phyloP scores from a whole-genome alignment of 495 filamentous ascomycete genomes.

The Tuber umbilicatum region DNA sequence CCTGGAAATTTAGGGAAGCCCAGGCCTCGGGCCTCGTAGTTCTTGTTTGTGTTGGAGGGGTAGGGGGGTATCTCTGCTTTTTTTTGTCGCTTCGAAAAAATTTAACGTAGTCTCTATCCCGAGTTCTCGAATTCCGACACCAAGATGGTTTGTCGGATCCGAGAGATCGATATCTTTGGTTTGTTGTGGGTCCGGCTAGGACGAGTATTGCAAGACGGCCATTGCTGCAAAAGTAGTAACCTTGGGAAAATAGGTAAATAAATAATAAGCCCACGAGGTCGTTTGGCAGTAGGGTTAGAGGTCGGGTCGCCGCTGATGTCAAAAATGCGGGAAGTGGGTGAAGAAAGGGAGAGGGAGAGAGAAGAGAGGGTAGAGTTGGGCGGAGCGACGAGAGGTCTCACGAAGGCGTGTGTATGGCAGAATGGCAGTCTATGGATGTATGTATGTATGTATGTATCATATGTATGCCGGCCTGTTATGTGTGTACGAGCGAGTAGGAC shows the following conservation, averaged over 20 bases:
- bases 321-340: conserved; percentile 24
- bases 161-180: conserved; percentile 23
- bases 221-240: conserved; percentile 36
- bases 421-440: conserved; percentile 24
- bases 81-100: not conserved
- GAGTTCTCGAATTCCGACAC: not conserved
- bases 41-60: conserved; percentile 15
- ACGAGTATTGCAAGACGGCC: conserved; percentile 35
- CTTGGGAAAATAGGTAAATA: conserved; percentile 21
- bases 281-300: conserved; percentile 26
- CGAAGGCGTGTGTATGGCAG: conserved; percentile 29
- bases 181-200: conserved; percentile 34
- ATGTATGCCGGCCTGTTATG: conserved; percentile 19
- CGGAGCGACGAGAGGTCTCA: conserved; percentile 28
- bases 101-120: not conserved
- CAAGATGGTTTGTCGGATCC: conserved; percentile 19
- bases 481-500: conserved; percentile 30
- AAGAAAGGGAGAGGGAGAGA: conserved; percentile 16
- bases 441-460: conserved; percentile 22
- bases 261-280: conserved; percentile 34
- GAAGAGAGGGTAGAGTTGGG: conserved; percentile 21
- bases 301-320: conserved; percentile 15
- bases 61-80: not conserved
- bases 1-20: conserved; percentile 2
- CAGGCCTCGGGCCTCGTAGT: conserved; percentile 4